These are phyloP conservation scores for Kitagawia praeruptora DNA, from an alignment of 129 eudicot species.

Conservation along the genomic window DNA sequence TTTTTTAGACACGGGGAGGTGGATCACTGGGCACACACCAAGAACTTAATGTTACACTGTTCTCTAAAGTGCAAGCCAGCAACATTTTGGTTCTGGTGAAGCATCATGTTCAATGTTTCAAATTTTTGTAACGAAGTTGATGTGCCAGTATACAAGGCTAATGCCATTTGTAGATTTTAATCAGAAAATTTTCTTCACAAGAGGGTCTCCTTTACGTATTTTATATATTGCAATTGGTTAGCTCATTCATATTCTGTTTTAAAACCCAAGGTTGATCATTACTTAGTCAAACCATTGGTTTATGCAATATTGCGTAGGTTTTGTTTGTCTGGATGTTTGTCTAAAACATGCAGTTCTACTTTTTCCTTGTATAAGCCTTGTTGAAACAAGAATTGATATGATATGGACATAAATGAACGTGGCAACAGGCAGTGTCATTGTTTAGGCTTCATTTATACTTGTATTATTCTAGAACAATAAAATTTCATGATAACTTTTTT, in stretches of 20 bases:
- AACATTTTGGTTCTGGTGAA: not conserved
- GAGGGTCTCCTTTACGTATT: not conserved
- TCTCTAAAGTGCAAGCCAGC: not conserved
- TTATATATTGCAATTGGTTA: not conserved
- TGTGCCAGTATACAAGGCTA: not conserved
- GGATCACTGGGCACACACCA: not conserved
- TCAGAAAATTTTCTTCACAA: not conserved
- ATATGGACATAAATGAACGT: not conserved
- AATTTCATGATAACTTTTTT: not conserved
- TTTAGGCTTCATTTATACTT: not conserved
- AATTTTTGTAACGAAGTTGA: not conserved
- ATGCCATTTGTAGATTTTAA: not conserved
- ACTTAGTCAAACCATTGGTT: not conserved
- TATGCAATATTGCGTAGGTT: not conserved
- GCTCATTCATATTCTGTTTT: not conserved
- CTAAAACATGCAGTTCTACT: not conserved
- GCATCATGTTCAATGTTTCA: not conserved
- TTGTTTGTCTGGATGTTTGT: not conserved
- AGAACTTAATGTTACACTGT: not conserved
- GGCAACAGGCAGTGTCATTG: not conserved
- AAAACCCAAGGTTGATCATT: not conserved
- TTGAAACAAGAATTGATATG: not conserved
- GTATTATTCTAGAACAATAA: not conserved
- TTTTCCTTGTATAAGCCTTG: not conserved
- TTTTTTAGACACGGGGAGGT: no score